Percentiles rank a stretch among this genome's conserved stretches.
phyloP scores from a whole-genome alignment of 345 rosid genomes.

The Euclidium syriacum region DNA sequence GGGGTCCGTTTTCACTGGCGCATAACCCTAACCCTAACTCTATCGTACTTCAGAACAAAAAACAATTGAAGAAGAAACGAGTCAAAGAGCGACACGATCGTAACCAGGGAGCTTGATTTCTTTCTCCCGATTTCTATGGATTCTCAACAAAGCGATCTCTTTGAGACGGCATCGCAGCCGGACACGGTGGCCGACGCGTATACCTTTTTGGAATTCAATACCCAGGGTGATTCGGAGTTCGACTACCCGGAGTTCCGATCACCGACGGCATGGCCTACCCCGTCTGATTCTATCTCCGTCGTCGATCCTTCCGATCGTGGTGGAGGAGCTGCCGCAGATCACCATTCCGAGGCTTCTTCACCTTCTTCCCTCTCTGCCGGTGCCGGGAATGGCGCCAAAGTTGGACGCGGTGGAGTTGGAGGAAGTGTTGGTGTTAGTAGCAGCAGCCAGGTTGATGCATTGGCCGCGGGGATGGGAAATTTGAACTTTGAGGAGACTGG shows the following conservation, averaged over 20 bases:
- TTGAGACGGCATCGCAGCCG: constrained; percentile 95
- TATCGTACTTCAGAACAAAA: background rate
- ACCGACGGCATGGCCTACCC: constrained; percentile 82
- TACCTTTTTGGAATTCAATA: constrained; percentile 90
- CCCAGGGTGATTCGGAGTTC: constrained; percentile 96
- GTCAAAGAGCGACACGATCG: constrained; percentile 10
- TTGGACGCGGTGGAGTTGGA: constrained; percentile 36
- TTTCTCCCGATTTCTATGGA: constrained; percentile 52
- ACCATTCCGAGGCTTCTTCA: constrained; percentile 44
- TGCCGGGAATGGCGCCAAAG: constrained; percentile 34
- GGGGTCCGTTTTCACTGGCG: constrained; percentile 1
- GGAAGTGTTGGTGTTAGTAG: constrained; percentile 33
- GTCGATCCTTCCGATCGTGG: constrained; percentile 41
- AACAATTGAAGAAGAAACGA: constrained; percentile 7
- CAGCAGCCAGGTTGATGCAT: constrained; percentile 58
- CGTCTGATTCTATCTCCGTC: constrained; percentile 68
- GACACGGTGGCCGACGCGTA: constrained; percentile 83
- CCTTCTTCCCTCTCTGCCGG: constrained; percentile 59
- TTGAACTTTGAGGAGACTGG: constrained; percentile 94
- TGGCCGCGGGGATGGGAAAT: constrained; percentile 70
- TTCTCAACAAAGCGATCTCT: constrained; percentile 63
- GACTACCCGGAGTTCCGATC: constrained; percentile 92
- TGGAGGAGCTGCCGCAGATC: constrained; percentile 33
- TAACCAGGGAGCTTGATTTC: constrained; percentile 20
- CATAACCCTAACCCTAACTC: constrained; percentile 37